Evolutionary conservation across 1,284 basidiomycete species (phyloP).

Genomic region (Athelia sp.): DNA sequence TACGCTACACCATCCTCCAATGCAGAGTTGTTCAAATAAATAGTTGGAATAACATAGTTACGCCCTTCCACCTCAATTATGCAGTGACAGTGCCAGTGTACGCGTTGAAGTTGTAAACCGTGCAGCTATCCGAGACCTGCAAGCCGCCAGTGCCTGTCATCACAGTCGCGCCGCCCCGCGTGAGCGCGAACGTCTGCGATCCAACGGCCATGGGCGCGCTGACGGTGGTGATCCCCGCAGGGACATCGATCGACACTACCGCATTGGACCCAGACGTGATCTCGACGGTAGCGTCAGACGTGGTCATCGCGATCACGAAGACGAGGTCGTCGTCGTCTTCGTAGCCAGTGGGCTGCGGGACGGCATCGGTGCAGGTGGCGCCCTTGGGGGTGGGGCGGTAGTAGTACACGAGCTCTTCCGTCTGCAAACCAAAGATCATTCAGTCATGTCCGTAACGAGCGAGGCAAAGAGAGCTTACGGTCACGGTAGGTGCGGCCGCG

Average conservation of each 20-base stretch:
- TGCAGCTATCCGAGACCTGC: constrained; percentile 46
- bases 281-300: constrained; percentile 44
- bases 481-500: constrained; percentile 55
- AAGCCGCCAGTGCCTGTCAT: constrained; percentile 47
- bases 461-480: constrained; percentile 50
- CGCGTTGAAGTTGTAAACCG: constrained; percentile 62
- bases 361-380: not conserved
- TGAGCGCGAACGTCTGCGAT: constrained; percentile 52
- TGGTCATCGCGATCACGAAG: constrained; percentile 66
- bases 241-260: constrained; percentile 44
- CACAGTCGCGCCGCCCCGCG: constrained; percentile 47
- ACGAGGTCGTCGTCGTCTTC: constrained; percentile 46
- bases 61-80: too few relatives aligned
- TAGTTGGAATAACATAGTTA: too few relatives aligned
- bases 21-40: too few relatives aligned
- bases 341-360: constrained; percentile 2
- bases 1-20: too few relatives aligned
- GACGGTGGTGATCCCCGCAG: constrained; percentile 63
- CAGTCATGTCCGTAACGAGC: constrained; percentile 39
- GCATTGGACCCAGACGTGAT: constrained; percentile 43
- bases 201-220: constrained; percentile 54
- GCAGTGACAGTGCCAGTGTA: constrained; percentile 34
- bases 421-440: constrained; percentile 3
- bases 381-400: too few relatives aligned
- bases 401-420: too few relatives aligned